These are phyloP conservation scores for Geranium rotundifolium DNA, from an alignment of 345 rosid genomes.

Conservation along the genomic window DNA sequence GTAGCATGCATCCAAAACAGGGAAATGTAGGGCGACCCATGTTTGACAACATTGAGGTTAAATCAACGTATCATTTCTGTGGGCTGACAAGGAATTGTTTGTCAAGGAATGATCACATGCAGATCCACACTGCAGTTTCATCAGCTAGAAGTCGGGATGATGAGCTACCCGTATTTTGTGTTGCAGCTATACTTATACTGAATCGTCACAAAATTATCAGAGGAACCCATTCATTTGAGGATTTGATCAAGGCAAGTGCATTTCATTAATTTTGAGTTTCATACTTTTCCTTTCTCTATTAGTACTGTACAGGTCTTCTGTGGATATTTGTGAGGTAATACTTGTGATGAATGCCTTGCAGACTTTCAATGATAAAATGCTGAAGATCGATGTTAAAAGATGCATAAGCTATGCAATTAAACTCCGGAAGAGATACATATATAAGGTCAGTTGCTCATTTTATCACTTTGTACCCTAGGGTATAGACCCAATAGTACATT, in stretches of 20 bases:
- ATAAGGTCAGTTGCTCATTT: slow-evolving; percentile 36
- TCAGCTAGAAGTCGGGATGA: slow-evolving; percentile 54
- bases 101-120: slow-evolving; percentile 48
- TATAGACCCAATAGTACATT: too few relatives aligned
- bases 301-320: not conserved
- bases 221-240: slow-evolving; percentile 79
- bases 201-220: slow-evolving; percentile 76
- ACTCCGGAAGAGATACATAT: slow-evolving; percentile 71
- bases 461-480: too few relatives aligned
- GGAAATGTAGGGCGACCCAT: slow-evolving; percentile 32
- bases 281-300: not conserved
- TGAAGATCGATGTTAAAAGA: slow-evolving; percentile 56
- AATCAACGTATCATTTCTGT: slow-evolving; percentile 53
- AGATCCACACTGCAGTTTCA: slow-evolving; percentile 34
- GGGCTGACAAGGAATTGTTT: slow-evolving; percentile 63
- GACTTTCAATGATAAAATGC: slow-evolving; percentile 80
- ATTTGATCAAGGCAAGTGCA: slow-evolving; percentile 72
- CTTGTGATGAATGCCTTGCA: slow-evolving; percentile 20
- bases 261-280: slow-evolving; percentile 3
- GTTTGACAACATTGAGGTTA: slow-evolving; percentile 32
- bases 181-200: slow-evolving; percentile 75
- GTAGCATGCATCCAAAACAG: slow-evolving; percentile 28
- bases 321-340: not conserved
- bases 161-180: slow-evolving; percentile 79
- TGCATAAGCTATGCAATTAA: slow-evolving; percentile 64